These are phyloP conservation scores for Ricinus communis DNA, from an alignment of 345 rosid species.

Conservation along the genomic window DNA sequence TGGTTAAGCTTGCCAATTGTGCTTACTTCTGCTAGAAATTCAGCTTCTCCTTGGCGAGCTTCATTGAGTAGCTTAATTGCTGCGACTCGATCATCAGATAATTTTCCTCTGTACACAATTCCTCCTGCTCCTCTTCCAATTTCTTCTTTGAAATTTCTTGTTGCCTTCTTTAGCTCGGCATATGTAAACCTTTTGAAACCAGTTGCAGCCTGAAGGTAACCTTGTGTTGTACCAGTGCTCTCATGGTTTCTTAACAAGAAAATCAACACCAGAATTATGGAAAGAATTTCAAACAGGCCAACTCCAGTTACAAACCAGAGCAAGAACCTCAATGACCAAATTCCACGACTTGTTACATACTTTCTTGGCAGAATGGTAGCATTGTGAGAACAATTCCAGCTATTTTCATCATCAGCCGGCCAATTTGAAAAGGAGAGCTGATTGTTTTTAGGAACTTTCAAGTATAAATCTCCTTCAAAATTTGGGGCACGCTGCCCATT, in stretches of 20 bases:
- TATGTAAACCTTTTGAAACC: neutral
- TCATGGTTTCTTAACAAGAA: neutral
- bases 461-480: neutral
- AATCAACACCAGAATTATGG: neutral
- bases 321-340: too few species aligned
- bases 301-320: too few species aligned
- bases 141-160: neutral
- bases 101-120: neutral
- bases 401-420: neutral
- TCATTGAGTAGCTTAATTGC: neutral
- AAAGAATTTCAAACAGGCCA: neutral
- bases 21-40: neutral
- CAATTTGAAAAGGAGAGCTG: too few species aligned
- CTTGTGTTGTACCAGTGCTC: neutral
- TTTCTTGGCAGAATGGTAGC: neutral
- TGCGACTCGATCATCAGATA: neutral
- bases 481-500: conserved; percentile 1
- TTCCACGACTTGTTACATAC: too few species aligned
- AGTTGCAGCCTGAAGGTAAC: neutral
- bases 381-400: neutral
- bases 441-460: conserved; percentile 6
- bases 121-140: neutral
- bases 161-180: neutral
- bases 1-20: neutral
- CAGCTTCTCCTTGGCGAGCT: neutral